These are phyloP conservation scores for Raddia distichophylla DNA, from an alignment of 176 grass and related monocot genomes.

Conservation along the genomic window DNA sequence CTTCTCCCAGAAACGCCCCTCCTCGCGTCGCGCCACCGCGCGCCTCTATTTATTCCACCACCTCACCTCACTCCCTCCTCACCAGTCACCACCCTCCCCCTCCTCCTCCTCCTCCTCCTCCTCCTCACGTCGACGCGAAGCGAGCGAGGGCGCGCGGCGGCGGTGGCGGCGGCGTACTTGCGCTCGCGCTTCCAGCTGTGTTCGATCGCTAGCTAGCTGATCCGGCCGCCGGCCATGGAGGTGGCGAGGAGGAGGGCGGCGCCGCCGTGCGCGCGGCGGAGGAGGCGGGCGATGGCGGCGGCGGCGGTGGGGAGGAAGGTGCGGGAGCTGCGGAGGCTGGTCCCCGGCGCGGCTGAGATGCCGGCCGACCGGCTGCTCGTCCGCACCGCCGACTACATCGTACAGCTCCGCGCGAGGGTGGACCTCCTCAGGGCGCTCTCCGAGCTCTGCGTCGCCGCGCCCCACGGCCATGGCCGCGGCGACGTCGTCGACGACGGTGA, in stretches of 20 bases:
- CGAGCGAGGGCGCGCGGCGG: neutral
- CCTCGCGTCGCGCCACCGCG: neutral
- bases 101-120: neutral
- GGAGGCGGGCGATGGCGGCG: conserved; percentile 2
- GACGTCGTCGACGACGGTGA: neutral
- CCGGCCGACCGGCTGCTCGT: conserved; percentile 71
- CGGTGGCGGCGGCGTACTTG: no score
- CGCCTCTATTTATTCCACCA: conserved; percentile 46
- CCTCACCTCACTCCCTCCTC: conserved; percentile 6
- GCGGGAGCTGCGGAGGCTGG: conserved; percentile 80
- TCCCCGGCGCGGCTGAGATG: conserved; percentile 56
- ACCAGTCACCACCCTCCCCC: neutral
- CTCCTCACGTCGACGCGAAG: neutral
- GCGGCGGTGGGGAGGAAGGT: conserved; percentile 57
- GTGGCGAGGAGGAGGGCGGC: neutral
- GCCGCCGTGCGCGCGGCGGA: conserved; percentile 27
- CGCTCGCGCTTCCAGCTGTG: neutral
- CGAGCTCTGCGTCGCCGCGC: conserved; percentile 40
- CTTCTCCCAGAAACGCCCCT: neutral
- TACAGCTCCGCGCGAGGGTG: conserved; percentile 58
- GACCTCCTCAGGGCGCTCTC: conserved; percentile 70
- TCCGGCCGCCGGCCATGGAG: conserved; percentile 32
- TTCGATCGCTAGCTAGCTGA: neutral
- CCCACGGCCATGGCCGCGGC: neutral
- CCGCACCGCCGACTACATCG: conserved; percentile 78